Evolutionary conservation across 108 stramenopile genomes (phyloP).

Genomic region (Fragilaria radians): DNA sequence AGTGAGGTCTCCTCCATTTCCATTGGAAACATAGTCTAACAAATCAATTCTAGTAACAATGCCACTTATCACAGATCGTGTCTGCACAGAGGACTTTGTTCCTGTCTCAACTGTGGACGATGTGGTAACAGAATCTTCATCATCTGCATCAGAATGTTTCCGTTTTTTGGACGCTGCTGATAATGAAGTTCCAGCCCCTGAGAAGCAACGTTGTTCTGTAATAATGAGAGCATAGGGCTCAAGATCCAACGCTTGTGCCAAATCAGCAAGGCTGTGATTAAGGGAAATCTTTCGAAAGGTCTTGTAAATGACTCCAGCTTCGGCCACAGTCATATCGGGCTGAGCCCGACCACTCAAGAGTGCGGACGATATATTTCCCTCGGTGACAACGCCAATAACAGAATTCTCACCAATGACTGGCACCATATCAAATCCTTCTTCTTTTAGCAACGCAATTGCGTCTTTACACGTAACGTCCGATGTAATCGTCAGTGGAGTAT

Average conservation of each 20-base stretch:
- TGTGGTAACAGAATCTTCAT: slow-evolving; percentile 6
- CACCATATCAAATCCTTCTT: slow-evolving; percentile 92
- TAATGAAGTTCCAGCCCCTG: slow-evolving; percentile 6
- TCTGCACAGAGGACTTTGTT: slow-evolving; percentile 29
- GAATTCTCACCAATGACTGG: slow-evolving; percentile 76
- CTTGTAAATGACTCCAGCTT: slow-evolving; percentile 85
- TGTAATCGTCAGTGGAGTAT: slow-evolving; percentile 85
- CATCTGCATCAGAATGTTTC: slow-evolving; percentile 16
- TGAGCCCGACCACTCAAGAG: slow-evolving; percentile 61
- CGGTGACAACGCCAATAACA: slow-evolving; percentile 89
- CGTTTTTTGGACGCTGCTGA: slow-evolving; percentile 27
- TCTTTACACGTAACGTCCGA: slow-evolving; percentile 76
- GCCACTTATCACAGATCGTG: slow-evolving; percentile 58
- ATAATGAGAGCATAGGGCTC: slow-evolving; percentile 89
- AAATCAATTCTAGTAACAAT: slow-evolving; percentile 75
- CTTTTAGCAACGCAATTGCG: slow-evolving; percentile 76
- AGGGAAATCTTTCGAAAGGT: slow-evolving; percentile 75
- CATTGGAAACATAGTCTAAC: slow-evolving; percentile 39
- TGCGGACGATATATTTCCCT: slow-evolving; percentile 81
- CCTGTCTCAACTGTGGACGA: slow-evolving; percentile 2
- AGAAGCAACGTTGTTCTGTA: slow-evolving; percentile 76
- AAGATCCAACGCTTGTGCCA: slow-evolving; percentile 82
- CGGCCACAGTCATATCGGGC: slow-evolving; percentile 60
- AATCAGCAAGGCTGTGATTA: slow-evolving; percentile 61
- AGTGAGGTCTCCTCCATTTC: no score